A percentile compares a stretch with the other conserved stretches of the same genome.
phyloP scores from a whole-genome alignment of 2,329 filamentous ascomycete genomes.

The Diaporthe ampelina region DNA sequence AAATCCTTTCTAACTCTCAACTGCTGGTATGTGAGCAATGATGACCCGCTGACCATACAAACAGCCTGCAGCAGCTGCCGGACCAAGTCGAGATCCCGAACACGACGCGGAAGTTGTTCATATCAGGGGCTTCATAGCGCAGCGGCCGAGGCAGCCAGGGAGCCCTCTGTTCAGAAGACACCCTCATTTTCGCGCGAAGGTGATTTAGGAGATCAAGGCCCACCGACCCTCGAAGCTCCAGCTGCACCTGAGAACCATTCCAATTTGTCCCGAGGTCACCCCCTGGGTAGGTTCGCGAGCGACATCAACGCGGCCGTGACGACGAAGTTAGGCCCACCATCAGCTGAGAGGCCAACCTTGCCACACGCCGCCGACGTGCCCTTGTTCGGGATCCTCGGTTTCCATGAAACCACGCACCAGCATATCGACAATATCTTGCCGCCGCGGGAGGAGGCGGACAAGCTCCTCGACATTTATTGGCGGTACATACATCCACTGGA shows the following conservation, averaged over 20 bases:
- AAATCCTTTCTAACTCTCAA: conserved; percentile 48
- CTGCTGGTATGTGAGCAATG: conserved; percentile 46
- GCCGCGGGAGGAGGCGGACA: conserved; percentile 59
- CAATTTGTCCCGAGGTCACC: too few species aligned
- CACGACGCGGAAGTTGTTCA: neutral
- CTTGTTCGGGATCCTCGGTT: conserved; percentile 1
- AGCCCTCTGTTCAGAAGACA: neutral
- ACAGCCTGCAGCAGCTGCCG: conserved; percentile 6
- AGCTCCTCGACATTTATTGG: conserved; percentile 62
- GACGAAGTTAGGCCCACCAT: conserved; percentile 6
- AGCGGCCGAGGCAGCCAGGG: neutral
- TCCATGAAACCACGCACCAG: neutral
- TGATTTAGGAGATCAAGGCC: neutral
- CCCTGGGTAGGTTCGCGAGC: neutral
- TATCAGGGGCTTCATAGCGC: neutral
- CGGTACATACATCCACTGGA: conserved; percentile 61
- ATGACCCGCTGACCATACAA: conserved; percentile 46
- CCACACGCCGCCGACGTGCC: neutral
- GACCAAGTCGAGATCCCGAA: neutral
- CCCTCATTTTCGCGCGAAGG: neutral
- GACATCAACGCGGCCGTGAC: conserved; percentile 4
- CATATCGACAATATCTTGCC: conserved; percentile 57
- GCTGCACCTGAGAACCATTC: conserved; percentile 43
- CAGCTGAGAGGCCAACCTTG: neutral
- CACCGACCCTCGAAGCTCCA: neutral